Conservation (phyloP, 148 eudicot species). For the Mesembryanthemum crystallinum region DNA sequence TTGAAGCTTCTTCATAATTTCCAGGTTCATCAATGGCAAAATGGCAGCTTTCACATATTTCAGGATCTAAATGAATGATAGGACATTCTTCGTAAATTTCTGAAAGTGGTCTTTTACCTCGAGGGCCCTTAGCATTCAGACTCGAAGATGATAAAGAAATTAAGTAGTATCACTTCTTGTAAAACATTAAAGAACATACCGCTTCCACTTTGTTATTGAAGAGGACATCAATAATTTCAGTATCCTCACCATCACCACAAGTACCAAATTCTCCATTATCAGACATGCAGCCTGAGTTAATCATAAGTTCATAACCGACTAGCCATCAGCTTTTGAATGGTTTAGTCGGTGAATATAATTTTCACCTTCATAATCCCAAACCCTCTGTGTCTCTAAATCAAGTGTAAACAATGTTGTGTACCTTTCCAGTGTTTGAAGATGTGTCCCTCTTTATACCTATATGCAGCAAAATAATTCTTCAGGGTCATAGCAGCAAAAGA, state of each 20-base stretch:
- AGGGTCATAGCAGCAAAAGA: not conserved
- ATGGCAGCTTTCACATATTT: too few relatives aligned
- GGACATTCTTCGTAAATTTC: too few relatives aligned
- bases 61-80: too few relatives aligned
- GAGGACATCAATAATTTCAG: constrained; percentile 66
- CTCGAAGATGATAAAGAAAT: too few relatives aligned
- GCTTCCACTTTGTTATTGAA: constrained; percentile 80
- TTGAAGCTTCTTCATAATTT: too few relatives aligned
- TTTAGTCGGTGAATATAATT: constrained; percentile 84
- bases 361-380: constrained; percentile 98
- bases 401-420: constrained; percentile 83
- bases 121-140: too few relatives aligned
- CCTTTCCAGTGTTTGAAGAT: constrained; percentile 78
- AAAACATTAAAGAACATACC: constrained; percentile 52
- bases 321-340: constrained; percentile 74
- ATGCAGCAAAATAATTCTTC: constrained; percentile 8
- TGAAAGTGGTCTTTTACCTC: too few relatives aligned
- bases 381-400: constrained; percentile 79
- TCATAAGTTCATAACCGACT: constrained; percentile 54
- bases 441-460: constrained; percentile 83
- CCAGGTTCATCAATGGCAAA: too few relatives aligned
- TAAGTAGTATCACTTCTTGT: too few relatives aligned
- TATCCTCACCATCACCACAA: constrained; percentile 64
- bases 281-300: constrained; percentile 45
- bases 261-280: constrained; percentile 64